Evolutionary conservation across 2,329 filamentous ascomycete genomes (phyloP).

Genomic region (Cercospora nicotianae): DNA sequence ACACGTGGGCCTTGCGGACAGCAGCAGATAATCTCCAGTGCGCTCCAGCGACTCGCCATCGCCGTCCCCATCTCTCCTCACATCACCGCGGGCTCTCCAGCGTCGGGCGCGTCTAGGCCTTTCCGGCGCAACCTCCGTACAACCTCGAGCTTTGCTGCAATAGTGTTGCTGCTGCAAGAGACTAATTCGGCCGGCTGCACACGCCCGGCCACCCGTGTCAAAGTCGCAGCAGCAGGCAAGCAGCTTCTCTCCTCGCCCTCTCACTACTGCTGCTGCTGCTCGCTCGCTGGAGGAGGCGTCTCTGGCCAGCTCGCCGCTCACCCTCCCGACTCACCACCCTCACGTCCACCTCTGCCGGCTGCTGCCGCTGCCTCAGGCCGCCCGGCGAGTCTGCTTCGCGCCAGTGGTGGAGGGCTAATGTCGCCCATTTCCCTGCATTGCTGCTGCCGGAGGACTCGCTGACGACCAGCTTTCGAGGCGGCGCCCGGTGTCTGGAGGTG

Average conservation of each 20-base stretch:
- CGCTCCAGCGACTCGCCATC: not conserved
- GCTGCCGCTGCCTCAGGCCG: conserved; percentile 1
- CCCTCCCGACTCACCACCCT: not conserved
- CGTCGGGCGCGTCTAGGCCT: not conserved
- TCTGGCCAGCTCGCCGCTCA: not conserved
- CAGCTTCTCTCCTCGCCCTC: not conserved
- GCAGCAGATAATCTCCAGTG: not conserved
- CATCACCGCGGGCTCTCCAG: not conserved
- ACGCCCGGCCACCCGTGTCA: not conserved
- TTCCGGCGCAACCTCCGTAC: not conserved
- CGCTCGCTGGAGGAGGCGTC: not conserved
- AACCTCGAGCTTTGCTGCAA: not conserved
- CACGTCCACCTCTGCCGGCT: not conserved
- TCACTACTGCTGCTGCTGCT: not conserved
- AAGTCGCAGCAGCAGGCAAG: not conserved
- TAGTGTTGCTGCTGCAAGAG: not conserved
- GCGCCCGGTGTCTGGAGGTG: conserved; percentile 1
- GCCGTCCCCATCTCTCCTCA: not conserved
- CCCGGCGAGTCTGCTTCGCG: not conserved
- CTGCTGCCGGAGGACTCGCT: conserved; percentile 11
- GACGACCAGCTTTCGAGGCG: conserved; percentile 13
- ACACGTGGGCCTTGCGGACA: conserved; percentile 2
- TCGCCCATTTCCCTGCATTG: conserved; percentile 23
- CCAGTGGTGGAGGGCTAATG: conserved; percentile 12
- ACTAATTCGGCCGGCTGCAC: conserved; percentile 4